These are phyloP conservation scores for Elongisporangium undulatum DNA, from an alignment of 352 stramenopile genomes.

Conservation along the genomic window DNA sequence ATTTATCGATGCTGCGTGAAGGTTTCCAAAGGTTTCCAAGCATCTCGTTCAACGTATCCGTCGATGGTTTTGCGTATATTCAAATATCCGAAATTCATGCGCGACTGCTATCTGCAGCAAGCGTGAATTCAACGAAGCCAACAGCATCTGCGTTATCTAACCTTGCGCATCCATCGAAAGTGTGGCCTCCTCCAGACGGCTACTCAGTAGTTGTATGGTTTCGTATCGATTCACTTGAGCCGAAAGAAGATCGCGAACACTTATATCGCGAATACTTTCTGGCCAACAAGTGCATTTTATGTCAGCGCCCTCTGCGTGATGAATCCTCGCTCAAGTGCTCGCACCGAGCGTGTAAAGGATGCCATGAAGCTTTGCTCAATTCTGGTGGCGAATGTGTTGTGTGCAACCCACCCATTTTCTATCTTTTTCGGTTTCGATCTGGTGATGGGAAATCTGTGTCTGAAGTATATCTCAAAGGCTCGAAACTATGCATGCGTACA, in stretches of 20 bases:
- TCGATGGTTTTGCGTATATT: conserved; percentile 58
- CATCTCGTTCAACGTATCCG: conserved; percentile 45
- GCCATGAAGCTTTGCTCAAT: conserved; percentile 47
- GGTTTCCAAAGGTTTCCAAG: conserved; percentile 10
- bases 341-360: conserved; percentile 50
- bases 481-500: conserved; percentile 65
- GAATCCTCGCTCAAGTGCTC: conserved; percentile 66
- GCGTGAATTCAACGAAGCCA: conserved; percentile 6
- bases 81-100: conserved; percentile 59
- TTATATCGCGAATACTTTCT: conserved; percentile 57
- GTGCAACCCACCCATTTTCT: conserved; percentile 73
- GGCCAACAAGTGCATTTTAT: conserved; percentile 57
- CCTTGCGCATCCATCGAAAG: conserved; percentile 34
- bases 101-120: conserved; percentile 10
- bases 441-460: conserved; percentile 63
- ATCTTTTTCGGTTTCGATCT: conserved; percentile 66
- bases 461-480: conserved; percentile 59
- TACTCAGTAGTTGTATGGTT: conserved; percentile 68
- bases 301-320: conserved; percentile 32
- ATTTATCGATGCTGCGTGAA: conserved; percentile 1
- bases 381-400: conserved; percentile 60
- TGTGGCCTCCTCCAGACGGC: conserved; percentile 59
- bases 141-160: conserved; percentile 20
- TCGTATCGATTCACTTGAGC: conserved; percentile 47
- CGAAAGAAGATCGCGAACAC: conserved; percentile 57